Evolutionary conservation across 2,329 filamentous ascomycete genomes (phyloP).

Genomic region (Aspergillus fumigatus): DNA sequence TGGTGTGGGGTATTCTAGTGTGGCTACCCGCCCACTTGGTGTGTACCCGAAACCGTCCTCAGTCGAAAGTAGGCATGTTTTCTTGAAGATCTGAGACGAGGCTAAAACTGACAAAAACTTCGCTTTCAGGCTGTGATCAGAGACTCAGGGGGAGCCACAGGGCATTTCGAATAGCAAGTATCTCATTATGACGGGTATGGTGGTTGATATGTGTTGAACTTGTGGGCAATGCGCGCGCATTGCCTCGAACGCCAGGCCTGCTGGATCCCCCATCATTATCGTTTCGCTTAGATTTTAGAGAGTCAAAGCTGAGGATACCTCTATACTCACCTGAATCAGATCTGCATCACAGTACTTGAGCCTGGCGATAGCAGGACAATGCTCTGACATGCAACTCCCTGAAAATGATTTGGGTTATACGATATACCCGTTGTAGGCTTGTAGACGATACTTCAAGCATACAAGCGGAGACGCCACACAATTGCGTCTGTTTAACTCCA

Average conservation of each 20-base stretch:
- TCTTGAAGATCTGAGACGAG: background rate
- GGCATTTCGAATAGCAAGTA: background rate
- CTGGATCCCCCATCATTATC: too few species aligned
- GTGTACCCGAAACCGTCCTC: slow-evolving; percentile 17
- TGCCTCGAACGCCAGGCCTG: background rate
- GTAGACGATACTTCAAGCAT: background rate
- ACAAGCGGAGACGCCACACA: background rate
- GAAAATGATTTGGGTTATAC: background rate
- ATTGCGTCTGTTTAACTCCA: background rate
- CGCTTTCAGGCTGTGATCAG: background rate
- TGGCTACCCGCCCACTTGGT: slow-evolving; percentile 13
- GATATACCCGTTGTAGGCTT: too few species aligned
- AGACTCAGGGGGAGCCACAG: background rate
- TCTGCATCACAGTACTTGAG: too few species aligned
- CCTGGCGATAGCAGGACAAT: background rate
- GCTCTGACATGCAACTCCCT: background rate
- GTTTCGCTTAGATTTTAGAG: background rate
- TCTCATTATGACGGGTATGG: background rate
- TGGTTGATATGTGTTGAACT: too few species aligned
- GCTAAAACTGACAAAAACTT: background rate
- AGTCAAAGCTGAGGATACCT: background rate
- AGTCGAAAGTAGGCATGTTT: background rate
- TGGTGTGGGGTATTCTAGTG: slow-evolving; percentile 23
- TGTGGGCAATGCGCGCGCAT: background rate
- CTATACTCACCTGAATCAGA: too few species aligned